Percentiles rank a stretch among this genome's conserved stretches.
phyloP scores from a whole-genome alignment of 148 eudicot species.

The Vaccinium myrtillus region DNA sequence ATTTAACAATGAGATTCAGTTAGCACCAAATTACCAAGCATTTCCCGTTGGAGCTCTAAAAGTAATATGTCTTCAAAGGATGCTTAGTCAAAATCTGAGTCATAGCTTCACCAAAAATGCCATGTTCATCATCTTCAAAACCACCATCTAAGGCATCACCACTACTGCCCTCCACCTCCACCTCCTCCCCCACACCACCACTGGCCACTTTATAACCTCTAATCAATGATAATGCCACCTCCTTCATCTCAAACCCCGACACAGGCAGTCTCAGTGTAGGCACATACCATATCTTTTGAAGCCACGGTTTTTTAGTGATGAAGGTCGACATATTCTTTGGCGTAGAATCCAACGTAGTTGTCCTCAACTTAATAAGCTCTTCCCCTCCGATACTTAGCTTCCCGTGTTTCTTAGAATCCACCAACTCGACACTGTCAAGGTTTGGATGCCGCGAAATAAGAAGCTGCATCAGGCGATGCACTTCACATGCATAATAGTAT shows the following conservation, averaged over 20 bases:
- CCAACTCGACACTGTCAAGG: not conserved
- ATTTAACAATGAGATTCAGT: too few species aligned
- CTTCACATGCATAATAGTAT: too few species aligned
- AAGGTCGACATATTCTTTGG: too few species aligned
- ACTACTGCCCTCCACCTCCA: too few species aligned
- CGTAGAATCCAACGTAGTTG: too few species aligned
- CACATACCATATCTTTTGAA: too few species aligned
- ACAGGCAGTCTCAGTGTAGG: too few species aligned
- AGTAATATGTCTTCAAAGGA: not conserved
- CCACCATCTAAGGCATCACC: not conserved
- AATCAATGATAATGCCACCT: not conserved
- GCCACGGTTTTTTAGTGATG: too few species aligned
- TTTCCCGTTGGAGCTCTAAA: too few species aligned
- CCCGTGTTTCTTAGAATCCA: constrained; percentile 1
- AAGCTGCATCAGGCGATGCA: not conserved
- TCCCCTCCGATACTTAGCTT: not conserved
- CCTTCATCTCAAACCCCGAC: not conserved
- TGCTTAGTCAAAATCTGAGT: not conserved
- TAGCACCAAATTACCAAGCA: too few species aligned
- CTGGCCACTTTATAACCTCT: too few species aligned
- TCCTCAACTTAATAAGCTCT: not conserved
- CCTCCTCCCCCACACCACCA: too few species aligned
- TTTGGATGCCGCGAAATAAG: not conserved
- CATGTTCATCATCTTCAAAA: not conserved
- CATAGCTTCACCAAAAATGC: constrained; percentile 4